Conservation (phyloP, 2,329 filamentous ascomycete genomes). For the Cytospora piceicola region DNA sequence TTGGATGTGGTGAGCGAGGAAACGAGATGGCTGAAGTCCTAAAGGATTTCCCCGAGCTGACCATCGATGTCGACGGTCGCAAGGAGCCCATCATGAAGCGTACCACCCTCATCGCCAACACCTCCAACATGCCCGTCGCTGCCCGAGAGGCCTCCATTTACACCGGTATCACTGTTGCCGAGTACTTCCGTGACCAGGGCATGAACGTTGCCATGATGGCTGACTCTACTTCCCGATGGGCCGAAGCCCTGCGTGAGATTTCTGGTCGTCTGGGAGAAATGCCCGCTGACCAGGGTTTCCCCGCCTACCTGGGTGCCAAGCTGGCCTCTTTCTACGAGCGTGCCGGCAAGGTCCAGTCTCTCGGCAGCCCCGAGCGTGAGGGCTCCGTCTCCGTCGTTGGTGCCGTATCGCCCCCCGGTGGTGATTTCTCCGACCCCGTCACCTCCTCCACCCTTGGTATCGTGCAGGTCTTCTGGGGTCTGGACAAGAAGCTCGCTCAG, state of each 20-base stretch:
- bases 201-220: conserved; percentile 99
- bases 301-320: conserved; percentile 94
- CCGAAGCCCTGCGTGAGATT: conserved; percentile 96
- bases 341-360: conserved; percentile 81
- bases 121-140: conserved; percentile 99
- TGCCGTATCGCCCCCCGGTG: conserved; percentile 94
- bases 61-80: conserved; percentile 90
- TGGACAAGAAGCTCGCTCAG: conserved; percentile 99
- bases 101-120: conserved; percentile 97
- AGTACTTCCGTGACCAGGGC: conserved; percentile 97
- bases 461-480: conserved; percentile 99
- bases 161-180: conserved; percentile 90
- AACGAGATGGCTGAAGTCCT: conserved; percentile 99
- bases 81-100: conserved; percentile 99
- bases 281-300: conserved; percentile 99
- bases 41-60: conserved; percentile 99
- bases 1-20: conserved; percentile 89
- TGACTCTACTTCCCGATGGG: conserved; percentile 97
- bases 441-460: conserved; percentile 93
- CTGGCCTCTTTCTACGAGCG: conserved; percentile 99
- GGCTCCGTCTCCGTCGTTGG: conserved; percentile 98
- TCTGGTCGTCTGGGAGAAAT: conserved; percentile 99
- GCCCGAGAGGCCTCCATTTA: conserved; percentile 99
- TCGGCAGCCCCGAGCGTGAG: conserved; percentile 85
- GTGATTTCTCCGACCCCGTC: conserved; percentile 98